Base-by-base conservation (phyloP, 805 yeast species). In the Monosporozyma aquatica region DNA sequence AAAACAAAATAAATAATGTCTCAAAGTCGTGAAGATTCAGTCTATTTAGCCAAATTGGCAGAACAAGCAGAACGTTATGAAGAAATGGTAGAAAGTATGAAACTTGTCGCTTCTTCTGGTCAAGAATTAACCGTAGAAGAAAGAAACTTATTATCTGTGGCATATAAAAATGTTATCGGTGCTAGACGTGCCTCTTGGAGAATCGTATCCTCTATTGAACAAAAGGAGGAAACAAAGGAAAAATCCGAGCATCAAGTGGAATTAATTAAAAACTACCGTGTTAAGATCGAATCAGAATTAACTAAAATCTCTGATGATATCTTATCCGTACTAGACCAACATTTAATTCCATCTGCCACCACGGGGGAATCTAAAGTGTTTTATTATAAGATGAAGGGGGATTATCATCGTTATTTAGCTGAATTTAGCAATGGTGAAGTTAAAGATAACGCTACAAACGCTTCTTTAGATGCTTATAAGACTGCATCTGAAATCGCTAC, bases 101-200 rank as follows among this genome's bases (percentile, higher is more conserved):
- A 87, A 68, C 82, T 84, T 40, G 96, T 90, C 59, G 96, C 96
- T 56, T 81, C 92, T 39, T 78, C 92, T 38, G 95, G 95, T 48
- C 87, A 84, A 69, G 96, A 89, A 67, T 74, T 89, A 56, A 81
- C 90, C 36, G 95, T 89, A 53, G 97, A 90, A 72, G 97, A 89
- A 74, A 87, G 97, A 70, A 89, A 89, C 71, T 75, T 89, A 56
- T 75, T 89, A 57, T 85, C 95, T 23, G 96, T 89, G 57, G 97
- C 97, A 47, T 89, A 89, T 76, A 89, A 89, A 71, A 89, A 89
- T 63, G 96, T 89, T 46, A 87, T 89, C 67, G 97, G 97, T 61
- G 95, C 97, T 46, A 87, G 96, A 61, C 87, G 97, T 71, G 97
- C 97, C 45, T 85, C 95, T 35, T 89, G 97, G 97, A 83, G 97